Evolutionary conservation across 2,329 filamentous ascomycete species (phyloP).

Genomic region (Mollisia scopiformis): DNA sequence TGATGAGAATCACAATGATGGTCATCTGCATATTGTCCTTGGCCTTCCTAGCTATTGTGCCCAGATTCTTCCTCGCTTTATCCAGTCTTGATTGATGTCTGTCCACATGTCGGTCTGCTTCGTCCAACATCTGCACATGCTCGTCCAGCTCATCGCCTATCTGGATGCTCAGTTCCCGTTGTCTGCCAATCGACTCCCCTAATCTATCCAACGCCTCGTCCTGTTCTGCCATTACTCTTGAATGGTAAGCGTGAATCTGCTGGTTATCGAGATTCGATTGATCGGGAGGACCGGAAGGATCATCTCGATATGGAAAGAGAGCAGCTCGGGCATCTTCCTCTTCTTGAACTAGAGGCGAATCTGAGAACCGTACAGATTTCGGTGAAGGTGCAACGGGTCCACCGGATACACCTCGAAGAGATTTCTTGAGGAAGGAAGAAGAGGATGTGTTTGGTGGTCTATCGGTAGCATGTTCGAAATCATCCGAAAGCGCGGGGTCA

Average conservation of each 20-base stretch:
- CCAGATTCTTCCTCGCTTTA: conserved; percentile 72
- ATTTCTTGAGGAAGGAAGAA: conserved; percentile 43
- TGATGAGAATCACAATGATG: conserved; percentile 70
- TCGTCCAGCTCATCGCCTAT: conserved; percentile 95
- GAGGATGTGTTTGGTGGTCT: conserved; percentile 43
- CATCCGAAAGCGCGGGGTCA: conserved; percentile 60
- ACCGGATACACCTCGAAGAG: conserved; percentile 34
- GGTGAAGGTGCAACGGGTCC: conserved; percentile 41
- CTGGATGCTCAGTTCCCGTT: conserved; percentile 90
- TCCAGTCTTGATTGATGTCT: conserved; percentile 78
- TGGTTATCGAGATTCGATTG: conserved; percentile 68
- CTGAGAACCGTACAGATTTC: conserved; percentile 87
- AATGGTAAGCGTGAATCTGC: conserved; percentile 86
- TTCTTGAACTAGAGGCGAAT: conserved; percentile 52
- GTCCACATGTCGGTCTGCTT: conserved; percentile 82
- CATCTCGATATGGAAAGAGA: conserved; percentile 73
- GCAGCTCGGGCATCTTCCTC: conserved; percentile 56
- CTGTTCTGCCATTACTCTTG: conserved; percentile 80
- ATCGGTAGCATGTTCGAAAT: conserved; percentile 65
- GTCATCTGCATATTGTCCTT: conserved; percentile 84
- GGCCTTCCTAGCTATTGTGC: conserved; percentile 72
- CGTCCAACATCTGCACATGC: conserved; percentile 87
- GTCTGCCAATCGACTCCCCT: conserved; percentile 83
- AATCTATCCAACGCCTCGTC: conserved; percentile 90
- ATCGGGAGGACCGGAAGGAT: conserved; percentile 50